phyloP scores from a whole-genome alignment of 2,329 filamentous ascomycete genomes.

The Pleochaeta shiraiana region DNA sequence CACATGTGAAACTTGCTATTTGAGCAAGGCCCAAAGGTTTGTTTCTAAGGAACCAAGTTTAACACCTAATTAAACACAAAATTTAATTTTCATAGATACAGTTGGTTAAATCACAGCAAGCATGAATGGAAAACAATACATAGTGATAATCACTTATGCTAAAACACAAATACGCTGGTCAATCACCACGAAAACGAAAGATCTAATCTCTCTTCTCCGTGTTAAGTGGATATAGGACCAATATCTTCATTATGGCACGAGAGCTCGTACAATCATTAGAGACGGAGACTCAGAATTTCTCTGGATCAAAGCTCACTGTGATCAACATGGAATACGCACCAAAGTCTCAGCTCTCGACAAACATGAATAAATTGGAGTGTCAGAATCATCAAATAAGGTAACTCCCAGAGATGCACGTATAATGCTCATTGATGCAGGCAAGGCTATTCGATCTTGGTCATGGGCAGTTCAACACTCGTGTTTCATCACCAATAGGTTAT shows the following conservation, averaged over 20 bases:
- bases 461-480: background rate
- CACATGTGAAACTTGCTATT: background rate
- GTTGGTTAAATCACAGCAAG: background rate
- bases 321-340: background rate
- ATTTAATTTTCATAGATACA: slow-evolving; percentile 3
- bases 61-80: background rate
- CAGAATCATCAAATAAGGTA: background rate
- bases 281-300: background rate
- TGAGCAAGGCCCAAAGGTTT: background rate
- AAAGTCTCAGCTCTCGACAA: background rate
- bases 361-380: background rate
- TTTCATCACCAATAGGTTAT: background rate
- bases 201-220: background rate
- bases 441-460: background rate
- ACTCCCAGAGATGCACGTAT: background rate
- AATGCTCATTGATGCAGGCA: too few relatives aligned
- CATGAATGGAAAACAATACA: background rate
- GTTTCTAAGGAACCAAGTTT: background rate
- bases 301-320: background rate
- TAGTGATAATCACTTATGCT: background rate
- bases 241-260: background rate
- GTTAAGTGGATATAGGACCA: background rate
- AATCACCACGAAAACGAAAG: background rate
- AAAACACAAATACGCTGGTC: background rate
- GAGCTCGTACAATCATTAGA: background rate